These are phyloP conservation scores for Ceratobasidium papillatum DNA, from an alignment of 1,284 basidiomycete genomes.

Conservation along the genomic window DNA sequence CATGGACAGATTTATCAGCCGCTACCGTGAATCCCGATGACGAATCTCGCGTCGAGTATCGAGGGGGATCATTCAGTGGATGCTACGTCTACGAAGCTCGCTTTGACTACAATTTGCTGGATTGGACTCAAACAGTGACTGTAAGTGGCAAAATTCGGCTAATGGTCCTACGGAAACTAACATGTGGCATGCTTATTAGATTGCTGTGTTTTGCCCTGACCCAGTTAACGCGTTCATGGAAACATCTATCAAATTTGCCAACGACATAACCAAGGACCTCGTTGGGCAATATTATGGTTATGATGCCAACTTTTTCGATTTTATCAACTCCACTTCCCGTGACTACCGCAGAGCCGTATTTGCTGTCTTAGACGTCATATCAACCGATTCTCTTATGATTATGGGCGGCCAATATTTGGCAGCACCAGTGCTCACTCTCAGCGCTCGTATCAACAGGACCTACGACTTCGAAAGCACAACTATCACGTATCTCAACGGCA, in stretches of 20 bases:
- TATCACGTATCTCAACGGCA: slow-evolving; percentile 1
- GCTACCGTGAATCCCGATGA: neutral
- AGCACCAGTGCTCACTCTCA: neutral
- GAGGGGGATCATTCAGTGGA: neutral
- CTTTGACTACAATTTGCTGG: slow-evolving; percentile 8
- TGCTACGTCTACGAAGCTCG: slow-evolving; percentile 8
- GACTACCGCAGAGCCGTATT: slow-evolving; percentile 28
- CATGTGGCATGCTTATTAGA: neutral
- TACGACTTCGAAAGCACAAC: neutral
- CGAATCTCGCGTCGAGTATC: slow-evolving; percentile 17
- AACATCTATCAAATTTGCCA: slow-evolving; percentile 12
- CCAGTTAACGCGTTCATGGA: slow-evolving; percentile 12
- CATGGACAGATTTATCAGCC: slow-evolving; percentile 7
- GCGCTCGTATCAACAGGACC: neutral
- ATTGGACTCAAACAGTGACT: slow-evolving; percentile 8
- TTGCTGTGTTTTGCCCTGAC: slow-evolving; percentile 5
- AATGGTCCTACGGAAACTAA: neutral
- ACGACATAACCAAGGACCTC: neutral
- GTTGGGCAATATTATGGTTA: slow-evolving; percentile 30
- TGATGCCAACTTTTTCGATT: neutral
- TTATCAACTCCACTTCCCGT: slow-evolving; percentile 12
- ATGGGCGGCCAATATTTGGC: neutral
- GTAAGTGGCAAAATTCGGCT: neutral
- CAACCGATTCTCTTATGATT: slow-evolving; percentile 26
- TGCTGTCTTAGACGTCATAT: slow-evolving; percentile 26